phyloP scores from a whole-genome alignment of 768 basidiomycete genomes.

The Auriscalpium vulgare region DNA sequence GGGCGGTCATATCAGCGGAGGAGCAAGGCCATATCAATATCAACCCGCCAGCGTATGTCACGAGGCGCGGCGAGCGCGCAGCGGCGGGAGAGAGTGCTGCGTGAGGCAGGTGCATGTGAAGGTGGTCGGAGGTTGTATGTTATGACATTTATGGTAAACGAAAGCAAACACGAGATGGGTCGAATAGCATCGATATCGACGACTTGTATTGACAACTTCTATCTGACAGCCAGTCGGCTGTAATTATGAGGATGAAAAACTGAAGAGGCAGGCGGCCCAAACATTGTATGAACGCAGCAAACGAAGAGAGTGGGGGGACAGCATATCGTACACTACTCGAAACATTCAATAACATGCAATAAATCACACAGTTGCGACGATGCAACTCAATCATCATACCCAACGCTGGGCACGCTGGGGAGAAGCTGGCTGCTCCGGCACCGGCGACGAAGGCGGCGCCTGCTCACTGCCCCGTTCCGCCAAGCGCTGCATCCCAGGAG shows the following conservation, averaged over 20 bases:
- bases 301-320: no score
- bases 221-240: no score
- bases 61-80: conserved; percentile 13
- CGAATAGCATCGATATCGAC: no score
- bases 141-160: not conserved
- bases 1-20: conserved; percentile 42
- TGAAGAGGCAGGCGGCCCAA: no score
- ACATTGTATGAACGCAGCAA: no score
- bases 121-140: not conserved
- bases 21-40: conserved; percentile 62
- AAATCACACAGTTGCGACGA: not conserved
- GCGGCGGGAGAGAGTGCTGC: not conserved
- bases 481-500: conserved; percentile 23
- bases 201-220: no score
- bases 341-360: no score
- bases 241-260: no score
- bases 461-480: conserved; percentile 21
- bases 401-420: conserved; percentile 26
- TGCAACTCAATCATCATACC: conserved; percentile 16
- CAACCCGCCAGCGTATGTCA: conserved; percentile 50
- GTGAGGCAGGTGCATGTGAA: not conserved
- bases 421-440: conserved; percentile 12
- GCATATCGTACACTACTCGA: no score
- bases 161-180: no score
- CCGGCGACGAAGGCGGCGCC: conserved; percentile 31